Conservation (phyloP, 73 alveolate species). For the Diophrys appendiculata region DNA sequence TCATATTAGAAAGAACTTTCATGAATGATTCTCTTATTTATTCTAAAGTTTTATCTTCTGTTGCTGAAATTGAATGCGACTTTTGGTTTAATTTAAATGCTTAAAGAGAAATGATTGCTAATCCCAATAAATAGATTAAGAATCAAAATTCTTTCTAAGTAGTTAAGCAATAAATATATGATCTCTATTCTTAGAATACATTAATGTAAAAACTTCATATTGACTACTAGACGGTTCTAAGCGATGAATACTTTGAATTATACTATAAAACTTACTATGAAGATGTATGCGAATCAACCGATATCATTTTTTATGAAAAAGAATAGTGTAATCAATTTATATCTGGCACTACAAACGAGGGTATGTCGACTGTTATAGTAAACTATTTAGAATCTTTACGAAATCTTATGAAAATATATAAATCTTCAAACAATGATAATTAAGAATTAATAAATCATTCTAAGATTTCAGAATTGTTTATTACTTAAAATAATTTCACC, state of each 20-base stretch:
- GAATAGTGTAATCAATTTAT: conserved; percentile 12
- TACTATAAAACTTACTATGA: background rate
- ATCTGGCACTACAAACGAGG: conserved; percentile 31
- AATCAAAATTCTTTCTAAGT: conserved; percentile 13
- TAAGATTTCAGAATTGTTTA: background rate
- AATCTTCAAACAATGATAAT: background rate
- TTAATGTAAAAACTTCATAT: conserved; percentile 16
- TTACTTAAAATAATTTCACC: conserved; percentile 29
- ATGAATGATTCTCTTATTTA: background rate
- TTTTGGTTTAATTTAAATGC: conserved; percentile 37
- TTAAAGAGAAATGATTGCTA: conserved; percentile 38
- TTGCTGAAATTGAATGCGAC: conserved; percentile 21
- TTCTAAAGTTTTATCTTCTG: conserved; percentile 13
- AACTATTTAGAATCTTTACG: conserved; percentile 41
- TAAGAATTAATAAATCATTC: conserved; percentile 22
- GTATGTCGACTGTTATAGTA: conserved; percentile 26
- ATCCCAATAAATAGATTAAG: conserved; percentile 3
- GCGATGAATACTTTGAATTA: background rate
- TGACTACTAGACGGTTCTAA: background rate
- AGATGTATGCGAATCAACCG: conserved; percentile 30
- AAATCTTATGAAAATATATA: background rate
- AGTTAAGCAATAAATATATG: background rate
- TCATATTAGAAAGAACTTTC: background rate
- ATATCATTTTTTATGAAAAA: background rate
- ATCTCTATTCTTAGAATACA: background rate